Percentiles rank a stretch among this genome's conserved stretches.
Evolutionary conservation across 306 rosid genomes (phyloP).

Genomic region (Ceratonia siliqua): DNA sequence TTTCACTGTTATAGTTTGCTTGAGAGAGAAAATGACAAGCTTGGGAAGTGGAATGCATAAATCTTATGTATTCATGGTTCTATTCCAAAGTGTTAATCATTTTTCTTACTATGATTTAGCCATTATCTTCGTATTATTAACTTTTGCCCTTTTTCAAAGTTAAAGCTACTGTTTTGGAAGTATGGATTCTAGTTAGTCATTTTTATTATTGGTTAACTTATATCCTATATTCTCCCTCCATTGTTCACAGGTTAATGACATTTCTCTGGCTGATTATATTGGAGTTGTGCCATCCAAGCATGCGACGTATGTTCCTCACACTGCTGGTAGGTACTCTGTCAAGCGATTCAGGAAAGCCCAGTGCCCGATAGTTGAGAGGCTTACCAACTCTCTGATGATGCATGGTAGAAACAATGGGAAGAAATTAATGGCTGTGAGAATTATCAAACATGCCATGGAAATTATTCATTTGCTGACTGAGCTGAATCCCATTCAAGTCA

Average conservation of each 20-base stretch:
- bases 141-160: neutral
- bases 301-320: slow-evolving; percentile 50
- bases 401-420: slow-evolving; percentile 50
- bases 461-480: slow-evolving; percentile 47
- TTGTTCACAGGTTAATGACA: slow-evolving; percentile 42
- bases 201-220: neutral
- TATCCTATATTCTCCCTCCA: no score
- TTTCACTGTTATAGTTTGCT: no score
- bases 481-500: slow-evolving; percentile 44
- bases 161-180: neutral
- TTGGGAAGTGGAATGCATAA: no score
- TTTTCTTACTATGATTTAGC: neutral
- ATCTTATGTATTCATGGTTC: neutral
- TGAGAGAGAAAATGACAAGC: no score
- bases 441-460: slow-evolving; percentile 44
- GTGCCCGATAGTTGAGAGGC: slow-evolving; percentile 49
- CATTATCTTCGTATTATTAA: neutral
- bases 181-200: neutral
- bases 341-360: slow-evolving; percentile 50
- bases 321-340: slow-evolving; percentile 44
- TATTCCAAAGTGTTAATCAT: neutral
- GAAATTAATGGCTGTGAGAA: slow-evolving; percentile 48
- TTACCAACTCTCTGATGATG: slow-evolving; percentile 49
- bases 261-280: slow-evolving; percentile 41
- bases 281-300: slow-evolving; percentile 43